phyloP scores from a whole-genome alignment of 768 basidiomycete genomes.

The Tylopilus felleus region DNA sequence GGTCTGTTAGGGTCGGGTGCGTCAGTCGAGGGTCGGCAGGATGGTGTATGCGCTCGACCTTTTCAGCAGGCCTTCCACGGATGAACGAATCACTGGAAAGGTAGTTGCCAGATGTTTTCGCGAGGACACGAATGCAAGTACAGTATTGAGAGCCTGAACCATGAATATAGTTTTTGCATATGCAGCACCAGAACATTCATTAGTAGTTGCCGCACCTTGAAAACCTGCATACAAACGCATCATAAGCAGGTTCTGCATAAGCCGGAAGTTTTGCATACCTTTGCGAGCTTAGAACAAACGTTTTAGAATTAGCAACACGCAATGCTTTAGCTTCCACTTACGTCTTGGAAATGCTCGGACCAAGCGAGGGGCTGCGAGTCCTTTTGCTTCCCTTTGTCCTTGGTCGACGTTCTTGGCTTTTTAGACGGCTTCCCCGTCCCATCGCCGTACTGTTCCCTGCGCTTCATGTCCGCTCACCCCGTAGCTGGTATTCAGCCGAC shows the following conservation, averaged over 20 bases:
- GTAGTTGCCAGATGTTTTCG: slow-evolving; percentile 78
- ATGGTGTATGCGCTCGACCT: slow-evolving; percentile 41
- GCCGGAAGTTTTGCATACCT: slow-evolving; percentile 37
- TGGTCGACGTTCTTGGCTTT: slow-evolving; percentile 11
- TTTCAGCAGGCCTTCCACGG: slow-evolving; percentile 79
- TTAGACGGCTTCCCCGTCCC: slow-evolving; percentile 4
- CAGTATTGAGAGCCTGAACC: slow-evolving; percentile 77
- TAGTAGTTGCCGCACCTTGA: slow-evolving; percentile 34
- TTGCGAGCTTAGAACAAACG: slow-evolving; percentile 46
- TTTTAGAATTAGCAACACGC: not conserved
- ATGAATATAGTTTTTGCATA: not conserved
- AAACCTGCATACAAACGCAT: slow-evolving; percentile 32
- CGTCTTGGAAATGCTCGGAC: slow-evolving; percentile 64
- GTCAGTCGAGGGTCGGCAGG: not conserved
- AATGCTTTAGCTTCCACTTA: slow-evolving; percentile 15
- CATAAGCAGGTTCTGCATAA: not conserved
- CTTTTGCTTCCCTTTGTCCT: slow-evolving; percentile 20
- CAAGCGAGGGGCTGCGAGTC: slow-evolving; percentile 32
- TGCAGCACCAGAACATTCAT: not conserved
- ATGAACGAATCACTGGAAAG: slow-evolving; percentile 67
- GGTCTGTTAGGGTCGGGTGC: slow-evolving; percentile 47
- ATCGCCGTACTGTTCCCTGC: slow-evolving; percentile 2
- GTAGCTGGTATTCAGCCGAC: not conserved
- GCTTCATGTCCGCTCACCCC: slow-evolving; percentile 10
- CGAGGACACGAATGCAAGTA: slow-evolving; percentile 82